phyloP scores from a whole-genome alignment of 2,329 filamentous ascomycete species.

The Amesomyces nigricolor region DNA sequence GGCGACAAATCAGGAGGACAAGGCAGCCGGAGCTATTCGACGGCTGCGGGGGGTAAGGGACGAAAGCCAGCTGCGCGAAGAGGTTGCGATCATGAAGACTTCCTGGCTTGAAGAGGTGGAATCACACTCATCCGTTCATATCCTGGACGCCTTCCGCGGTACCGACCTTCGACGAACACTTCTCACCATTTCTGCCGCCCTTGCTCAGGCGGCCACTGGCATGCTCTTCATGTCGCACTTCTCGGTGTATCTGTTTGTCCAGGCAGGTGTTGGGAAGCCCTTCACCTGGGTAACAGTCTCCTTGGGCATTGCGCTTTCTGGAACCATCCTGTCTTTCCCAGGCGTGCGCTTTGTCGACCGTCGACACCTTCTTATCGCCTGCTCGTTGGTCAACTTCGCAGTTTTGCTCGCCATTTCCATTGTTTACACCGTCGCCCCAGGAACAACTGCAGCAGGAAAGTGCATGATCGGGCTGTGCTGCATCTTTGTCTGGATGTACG shows the following conservation, averaged over 20 bases:
- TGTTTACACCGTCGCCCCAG: slow-evolving; percentile 20
- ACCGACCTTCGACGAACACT: slow-evolving; percentile 23
- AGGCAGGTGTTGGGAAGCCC: slow-evolving; percentile 21
- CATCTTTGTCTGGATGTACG: slow-evolving; percentile 27
- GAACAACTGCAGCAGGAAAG: slow-evolving; percentile 16
- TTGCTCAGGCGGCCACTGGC: slow-evolving; percentile 20
- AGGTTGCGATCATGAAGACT: slow-evolving; percentile 23
- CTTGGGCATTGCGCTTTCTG: slow-evolving; percentile 23
- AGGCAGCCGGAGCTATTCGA: slow-evolving; percentile 20
- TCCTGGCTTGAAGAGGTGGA: slow-evolving; percentile 21
- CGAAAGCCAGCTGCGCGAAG: slow-evolving; percentile 16
- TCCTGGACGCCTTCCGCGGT: slow-evolving; percentile 23
- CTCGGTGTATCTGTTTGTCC: slow-evolving; percentile 24
- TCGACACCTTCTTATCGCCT: slow-evolving; percentile 19
- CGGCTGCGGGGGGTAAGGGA: slow-evolving; percentile 20
- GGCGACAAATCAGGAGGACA: slow-evolving; percentile 19
- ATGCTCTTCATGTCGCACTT: slow-evolving; percentile 24
- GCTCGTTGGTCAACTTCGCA: slow-evolving; percentile 19
- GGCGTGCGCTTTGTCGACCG: slow-evolving; percentile 22
- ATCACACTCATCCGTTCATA: slow-evolving; percentile 20
- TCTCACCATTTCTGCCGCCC: slow-evolving; percentile 18
- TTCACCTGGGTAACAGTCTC: slow-evolving; percentile 25
- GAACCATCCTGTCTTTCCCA: slow-evolving; percentile 24
- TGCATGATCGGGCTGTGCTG: slow-evolving; percentile 25
- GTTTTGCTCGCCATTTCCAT: slow-evolving; percentile 26